Evolutionary conservation across 495 filamentous ascomycete species (phyloP).

Genomic region (Thermochaetoides thermophila): DNA sequence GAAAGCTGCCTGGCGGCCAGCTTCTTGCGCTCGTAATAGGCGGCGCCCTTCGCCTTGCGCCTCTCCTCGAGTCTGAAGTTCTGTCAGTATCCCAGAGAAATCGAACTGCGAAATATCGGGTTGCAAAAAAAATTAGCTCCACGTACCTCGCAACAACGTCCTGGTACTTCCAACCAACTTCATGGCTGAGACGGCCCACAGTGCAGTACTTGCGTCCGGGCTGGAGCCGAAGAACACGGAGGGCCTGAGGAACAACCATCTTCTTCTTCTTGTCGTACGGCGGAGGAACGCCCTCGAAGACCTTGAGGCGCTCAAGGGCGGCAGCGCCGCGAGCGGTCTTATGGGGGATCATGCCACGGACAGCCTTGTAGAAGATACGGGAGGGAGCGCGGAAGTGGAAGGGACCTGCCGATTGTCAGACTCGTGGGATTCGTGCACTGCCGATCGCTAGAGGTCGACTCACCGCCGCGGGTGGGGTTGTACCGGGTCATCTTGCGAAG

Average conservation of each 20-base stretch:
- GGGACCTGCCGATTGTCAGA: slow-evolving; percentile 52
- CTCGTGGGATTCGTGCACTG: slow-evolving; percentile 3
- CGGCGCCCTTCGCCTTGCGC: slow-evolving; percentile 95
- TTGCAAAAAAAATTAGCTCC: slow-evolving; percentile 28
- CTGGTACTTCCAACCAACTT: slow-evolving; percentile 99
- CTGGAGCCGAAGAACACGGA: slow-evolving; percentile 85
- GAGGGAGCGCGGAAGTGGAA: slow-evolving; percentile 99
- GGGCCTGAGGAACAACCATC: slow-evolving; percentile 94
- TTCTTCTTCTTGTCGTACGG: slow-evolving; percentile 99
- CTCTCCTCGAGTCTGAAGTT: slow-evolving; percentile 89
- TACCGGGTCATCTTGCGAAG: slow-evolving; percentile 98
- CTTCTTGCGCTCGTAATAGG: slow-evolving; percentile 99
- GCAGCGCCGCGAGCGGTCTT: slow-evolving; percentile 96
- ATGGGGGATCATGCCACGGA: slow-evolving; percentile 99
- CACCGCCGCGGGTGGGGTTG: slow-evolving; percentile 96
- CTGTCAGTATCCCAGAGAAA: too few relatives aligned
- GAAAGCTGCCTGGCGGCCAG: slow-evolving; percentile 70
- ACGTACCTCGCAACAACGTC: slow-evolving; percentile 93
- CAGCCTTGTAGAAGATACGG: slow-evolving; percentile 99
- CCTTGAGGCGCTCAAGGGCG: slow-evolving; percentile 94
- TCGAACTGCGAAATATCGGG: too few relatives aligned
- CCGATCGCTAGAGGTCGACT: slow-evolving; percentile 22
- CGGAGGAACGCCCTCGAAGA: slow-evolving; percentile 97
- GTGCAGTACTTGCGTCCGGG: slow-evolving; percentile 99
- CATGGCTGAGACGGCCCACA: slow-evolving; percentile 90